Evolutionary conservation across 2,329 filamentous ascomycete species (phyloP).

Genomic region (Mycosphaerella sp.): DNA sequence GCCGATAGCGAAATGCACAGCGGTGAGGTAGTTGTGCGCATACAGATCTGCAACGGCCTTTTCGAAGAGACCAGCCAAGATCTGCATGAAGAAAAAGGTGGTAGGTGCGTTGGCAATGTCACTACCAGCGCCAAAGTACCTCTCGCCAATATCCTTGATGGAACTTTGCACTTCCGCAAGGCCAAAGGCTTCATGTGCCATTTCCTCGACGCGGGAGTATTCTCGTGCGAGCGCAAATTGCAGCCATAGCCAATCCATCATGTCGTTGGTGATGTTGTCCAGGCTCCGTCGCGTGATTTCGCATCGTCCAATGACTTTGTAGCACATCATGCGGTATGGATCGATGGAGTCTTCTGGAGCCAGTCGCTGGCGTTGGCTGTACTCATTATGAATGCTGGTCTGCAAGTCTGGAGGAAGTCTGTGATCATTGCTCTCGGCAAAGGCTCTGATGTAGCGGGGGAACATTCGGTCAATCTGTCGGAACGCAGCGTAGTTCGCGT

Average conservation of each 20-base stretch:
- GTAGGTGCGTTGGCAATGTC: conserved; percentile 76
- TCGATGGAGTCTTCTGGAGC: conserved; percentile 83
- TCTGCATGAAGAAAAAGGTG: conserved; percentile 88
- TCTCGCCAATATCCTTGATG: conserved; percentile 80
- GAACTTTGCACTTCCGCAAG: conserved; percentile 67
- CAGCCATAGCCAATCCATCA: conserved; percentile 63
- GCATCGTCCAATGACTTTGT: conserved; percentile 87
- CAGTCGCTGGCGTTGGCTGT: conserved; percentile 75
- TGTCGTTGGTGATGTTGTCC: conserved; percentile 52
- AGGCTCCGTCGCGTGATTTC: conserved; percentile 53
- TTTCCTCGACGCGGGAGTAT: conserved; percentile 54
- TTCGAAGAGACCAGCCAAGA: conserved; percentile 88
- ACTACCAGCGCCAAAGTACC: conserved; percentile 80
- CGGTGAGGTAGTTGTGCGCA: conserved; percentile 82
- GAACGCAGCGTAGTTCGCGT: conserved; percentile 71
- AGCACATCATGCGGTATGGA: conserved; percentile 93
- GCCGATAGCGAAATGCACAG: conserved; percentile 88
- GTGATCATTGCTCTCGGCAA: conserved; percentile 68
- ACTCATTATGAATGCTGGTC: conserved; percentile 83
- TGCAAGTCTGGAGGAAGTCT: conserved; percentile 72
- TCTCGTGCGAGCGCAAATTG: conserved; percentile 59
- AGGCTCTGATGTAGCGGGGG: conserved; percentile 77
- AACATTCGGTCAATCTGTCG: conserved; percentile 87
- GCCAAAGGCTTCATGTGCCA: conserved; percentile 56
- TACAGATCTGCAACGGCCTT: conserved; percentile 89